Conservation (phyloP, 768 basidiomycete species). For the Suillus luteus region DNA sequence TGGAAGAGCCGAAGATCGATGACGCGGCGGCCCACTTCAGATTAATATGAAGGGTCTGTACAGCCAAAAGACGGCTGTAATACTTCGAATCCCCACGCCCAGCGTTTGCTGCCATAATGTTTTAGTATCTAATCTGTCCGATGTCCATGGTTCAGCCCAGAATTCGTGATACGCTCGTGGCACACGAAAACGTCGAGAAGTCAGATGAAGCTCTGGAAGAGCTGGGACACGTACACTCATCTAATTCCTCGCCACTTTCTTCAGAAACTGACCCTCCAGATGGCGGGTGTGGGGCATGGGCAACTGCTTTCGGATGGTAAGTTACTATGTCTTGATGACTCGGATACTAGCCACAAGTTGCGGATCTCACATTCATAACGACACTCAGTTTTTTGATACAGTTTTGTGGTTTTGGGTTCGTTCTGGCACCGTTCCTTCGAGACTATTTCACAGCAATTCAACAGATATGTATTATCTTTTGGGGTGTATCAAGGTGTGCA, state of each 20-base stretch:
- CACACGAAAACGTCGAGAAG: too few species aligned
- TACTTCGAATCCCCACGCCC: too few species aligned
- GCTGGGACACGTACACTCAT: background rate
- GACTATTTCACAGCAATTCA: background rate
- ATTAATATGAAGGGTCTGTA: too few species aligned
- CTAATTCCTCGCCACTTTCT: background rate
- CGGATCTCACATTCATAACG: background rate
- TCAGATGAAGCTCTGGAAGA: background rate
- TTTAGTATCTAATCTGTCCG: too few species aligned
- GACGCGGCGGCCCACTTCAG: too few species aligned
- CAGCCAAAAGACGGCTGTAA: too few species aligned
- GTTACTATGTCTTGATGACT: background rate
- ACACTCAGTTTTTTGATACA: constrained; percentile 25
- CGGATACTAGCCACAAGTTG: background rate
- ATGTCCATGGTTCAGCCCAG: too few species aligned
- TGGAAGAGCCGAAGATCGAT: too few species aligned
- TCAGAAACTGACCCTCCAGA: constrained; percentile 6
- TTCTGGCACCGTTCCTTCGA: background rate
- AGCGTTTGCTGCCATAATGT: too few species aligned
- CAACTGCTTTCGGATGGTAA: constrained; percentile 16
- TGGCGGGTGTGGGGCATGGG: constrained; percentile 16
- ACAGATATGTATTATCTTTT: constrained; percentile 29
- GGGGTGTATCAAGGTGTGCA: constrained; percentile 34
- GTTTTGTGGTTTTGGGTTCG: constrained; percentile 30
- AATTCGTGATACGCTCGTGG: too few species aligned